Base-by-base conservation (phyloP, 495 filamentous ascomycete species). In the Venustampulla echinocandica region DNA sequence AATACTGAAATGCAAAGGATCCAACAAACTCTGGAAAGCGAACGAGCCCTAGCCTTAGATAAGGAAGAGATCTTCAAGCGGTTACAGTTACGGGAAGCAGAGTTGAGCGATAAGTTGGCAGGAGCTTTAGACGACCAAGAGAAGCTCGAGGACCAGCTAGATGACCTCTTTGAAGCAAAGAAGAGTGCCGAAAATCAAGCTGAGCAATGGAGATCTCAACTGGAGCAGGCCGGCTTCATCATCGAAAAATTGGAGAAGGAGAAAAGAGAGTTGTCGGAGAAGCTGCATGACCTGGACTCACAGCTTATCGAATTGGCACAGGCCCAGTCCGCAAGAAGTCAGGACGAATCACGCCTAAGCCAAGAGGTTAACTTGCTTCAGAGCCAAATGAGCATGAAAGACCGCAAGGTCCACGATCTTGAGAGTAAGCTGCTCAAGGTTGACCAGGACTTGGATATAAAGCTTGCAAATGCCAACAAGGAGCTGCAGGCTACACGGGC, bases 11-110 rank as follows among this genome's bases (percentile, higher is more conserved):
- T 96, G 42, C 81, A 90, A 51, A 80, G 85, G 15, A 82, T 96
- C 24, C 88, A 95, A 56, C 84, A 96, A 49, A 93, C 84, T 1
- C 68, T 99, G 9, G 93, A 99, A 64, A 95, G 89, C 49, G 93
- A 99, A 64, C 80, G 93, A 44, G 85, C 90, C 17, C 69, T 99
- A 22, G 93, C 93, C 0, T 69, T 99, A 6, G 93, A 99, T 62
- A 99, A 97, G 59, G 93, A 99, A 53, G 92, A 97, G 51, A 97
- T 99, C 28, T 96, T 96, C 69, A 92, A 90, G 60, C 77, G 93
- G 14, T 71, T 96, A n/a, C 90, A 95, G 58, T 61, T 82, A 27
- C 80, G 90, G 19, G 92, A 97, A 60, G 78, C 81, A 3, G 90
- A 96, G 57, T 72, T 99, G 0, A 81, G 76, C 14, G 93, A 99